phyloP scores from a whole-genome alignment of 179 eudicot genomes.

The Patellifolia procumbens region DNA sequence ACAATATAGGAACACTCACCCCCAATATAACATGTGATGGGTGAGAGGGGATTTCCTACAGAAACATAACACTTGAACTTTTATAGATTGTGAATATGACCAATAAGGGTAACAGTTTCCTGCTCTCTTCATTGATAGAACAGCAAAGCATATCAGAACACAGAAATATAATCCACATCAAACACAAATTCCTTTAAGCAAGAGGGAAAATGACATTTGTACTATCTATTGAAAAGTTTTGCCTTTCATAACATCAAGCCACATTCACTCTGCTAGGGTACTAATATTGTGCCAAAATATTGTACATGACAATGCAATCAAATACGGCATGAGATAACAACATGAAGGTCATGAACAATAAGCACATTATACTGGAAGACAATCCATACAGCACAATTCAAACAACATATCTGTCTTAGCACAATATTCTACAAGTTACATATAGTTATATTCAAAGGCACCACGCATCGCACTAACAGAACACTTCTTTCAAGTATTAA shows the following conservation, averaged over 20 bases:
- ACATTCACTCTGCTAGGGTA: not conserved
- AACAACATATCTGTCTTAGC: not conserved
- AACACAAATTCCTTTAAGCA: not conserved
- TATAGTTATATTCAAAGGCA: not conserved
- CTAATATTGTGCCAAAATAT: not conserved
- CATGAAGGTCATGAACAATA: not conserved
- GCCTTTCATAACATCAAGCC: not conserved
- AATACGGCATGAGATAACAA: not conserved
- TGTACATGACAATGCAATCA: not conserved
- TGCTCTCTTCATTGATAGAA: not conserved
- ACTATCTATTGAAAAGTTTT: not conserved
- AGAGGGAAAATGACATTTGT: not conserved
- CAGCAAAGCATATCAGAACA: not conserved
- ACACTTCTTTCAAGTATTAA: not conserved
- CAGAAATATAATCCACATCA: not conserved
- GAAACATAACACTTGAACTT: not conserved
- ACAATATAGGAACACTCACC: not conserved
- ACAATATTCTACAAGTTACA: not conserved
- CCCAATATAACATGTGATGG: not conserved
- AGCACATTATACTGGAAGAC: not conserved
- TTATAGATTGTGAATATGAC: not conserved
- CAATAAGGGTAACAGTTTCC: not conserved
- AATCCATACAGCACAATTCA: not conserved
- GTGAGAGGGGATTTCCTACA: not conserved
- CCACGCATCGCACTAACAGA: not conserved